phyloP scores from a whole-genome alignment of 2,329 filamentous ascomycete genomes.

The Paraphoma sp. region DNA sequence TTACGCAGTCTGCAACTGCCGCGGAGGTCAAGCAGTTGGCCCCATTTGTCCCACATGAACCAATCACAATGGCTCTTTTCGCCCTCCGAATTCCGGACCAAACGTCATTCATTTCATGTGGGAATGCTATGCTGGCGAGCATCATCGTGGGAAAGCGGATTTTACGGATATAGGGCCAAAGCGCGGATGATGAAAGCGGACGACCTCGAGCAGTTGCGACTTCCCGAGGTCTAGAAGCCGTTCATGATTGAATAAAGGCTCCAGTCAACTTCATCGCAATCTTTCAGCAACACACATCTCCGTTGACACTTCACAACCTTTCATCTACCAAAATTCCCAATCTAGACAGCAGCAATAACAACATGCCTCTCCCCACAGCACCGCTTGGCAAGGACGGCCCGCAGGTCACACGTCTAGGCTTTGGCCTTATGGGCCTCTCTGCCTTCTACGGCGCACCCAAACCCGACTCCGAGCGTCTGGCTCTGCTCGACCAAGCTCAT shows the following conservation, averaged over 20 bases:
- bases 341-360: not conserved
- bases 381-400: constrained; percentile 62
- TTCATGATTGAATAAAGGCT: not conserved
- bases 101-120: too few species aligned
- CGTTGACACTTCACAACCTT: too few species aligned
- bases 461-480: constrained; percentile 59
- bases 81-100: too few species aligned
- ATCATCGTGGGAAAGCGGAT: not conserved
- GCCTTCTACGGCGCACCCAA: constrained; percentile 57
- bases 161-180: not conserved
- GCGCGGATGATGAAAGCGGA: not conserved
- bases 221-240: not conserved
- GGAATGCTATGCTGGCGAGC: not conserved
- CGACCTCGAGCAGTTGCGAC: not conserved
- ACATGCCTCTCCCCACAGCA: constrained; percentile 50
- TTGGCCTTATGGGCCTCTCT: constrained; percentile 61
- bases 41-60: too few species aligned
- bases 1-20: too few species aligned
- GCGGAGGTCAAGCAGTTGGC: too few species aligned
- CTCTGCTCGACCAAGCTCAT: constrained; percentile 59
- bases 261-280: too few species aligned
- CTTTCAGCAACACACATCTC: too few species aligned
- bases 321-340: not conserved
- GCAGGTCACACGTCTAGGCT: constrained; percentile 58
- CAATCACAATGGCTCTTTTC: too few species aligned